These are phyloP conservation scores for Purpureocillium lavendulum DNA, from an alignment of 2,329 filamentous ascomycete genomes.

Conservation along the genomic window DNA sequence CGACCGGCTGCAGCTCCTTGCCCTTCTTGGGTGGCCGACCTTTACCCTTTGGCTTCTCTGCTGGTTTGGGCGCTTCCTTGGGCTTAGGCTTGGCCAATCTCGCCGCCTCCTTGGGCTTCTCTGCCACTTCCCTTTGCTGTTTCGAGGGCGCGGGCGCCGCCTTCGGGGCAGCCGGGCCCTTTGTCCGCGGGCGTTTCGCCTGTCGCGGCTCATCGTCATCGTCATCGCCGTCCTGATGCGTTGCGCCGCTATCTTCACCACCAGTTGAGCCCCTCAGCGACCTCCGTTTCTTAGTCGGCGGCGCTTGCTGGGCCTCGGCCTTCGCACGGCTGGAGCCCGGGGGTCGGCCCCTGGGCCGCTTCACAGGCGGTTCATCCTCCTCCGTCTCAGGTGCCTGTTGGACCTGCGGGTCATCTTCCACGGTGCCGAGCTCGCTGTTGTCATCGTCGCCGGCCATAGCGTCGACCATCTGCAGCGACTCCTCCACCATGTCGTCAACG, in stretches of 20 bases:
- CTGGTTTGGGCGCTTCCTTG: constrained; percentile 10
- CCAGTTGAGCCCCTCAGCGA: constrained; percentile 3
- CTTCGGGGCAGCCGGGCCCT: constrained; percentile 15
- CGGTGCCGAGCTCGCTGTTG: not conserved
- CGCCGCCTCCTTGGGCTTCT: constrained; percentile 4
- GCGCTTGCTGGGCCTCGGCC: not conserved
- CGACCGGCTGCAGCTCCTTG: constrained; percentile 25
- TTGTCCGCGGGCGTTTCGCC: constrained; percentile 12
- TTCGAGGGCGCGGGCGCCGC: constrained; percentile 9
- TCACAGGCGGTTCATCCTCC: constrained; percentile 8
- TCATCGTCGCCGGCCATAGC: constrained; percentile 15
- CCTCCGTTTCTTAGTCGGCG: constrained; percentile 6
- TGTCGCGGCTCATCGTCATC: constrained; percentile 14
- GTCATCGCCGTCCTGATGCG: constrained; percentile 7
- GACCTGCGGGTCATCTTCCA: constrained; percentile 3
- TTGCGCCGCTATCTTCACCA: constrained; percentile 3
- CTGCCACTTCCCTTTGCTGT: constrained; percentile 11
- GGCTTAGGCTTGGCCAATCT: constrained; percentile 6
- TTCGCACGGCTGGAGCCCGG: constrained; percentile 5
- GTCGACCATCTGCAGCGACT: constrained; percentile 34
- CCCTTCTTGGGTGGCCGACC: constrained; percentile 20
- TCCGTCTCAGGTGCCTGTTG: constrained; percentile 15
- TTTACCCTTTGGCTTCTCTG: constrained; percentile 9
- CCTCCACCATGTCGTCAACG: constrained; percentile 24
- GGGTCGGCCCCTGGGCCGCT: constrained; percentile 10